A percentile compares a stretch with the other conserved stretches of the same genome.
Conservation (phyloP, 805 yeast genomes). For the Cyberlindnera subsufficiens region DNA sequence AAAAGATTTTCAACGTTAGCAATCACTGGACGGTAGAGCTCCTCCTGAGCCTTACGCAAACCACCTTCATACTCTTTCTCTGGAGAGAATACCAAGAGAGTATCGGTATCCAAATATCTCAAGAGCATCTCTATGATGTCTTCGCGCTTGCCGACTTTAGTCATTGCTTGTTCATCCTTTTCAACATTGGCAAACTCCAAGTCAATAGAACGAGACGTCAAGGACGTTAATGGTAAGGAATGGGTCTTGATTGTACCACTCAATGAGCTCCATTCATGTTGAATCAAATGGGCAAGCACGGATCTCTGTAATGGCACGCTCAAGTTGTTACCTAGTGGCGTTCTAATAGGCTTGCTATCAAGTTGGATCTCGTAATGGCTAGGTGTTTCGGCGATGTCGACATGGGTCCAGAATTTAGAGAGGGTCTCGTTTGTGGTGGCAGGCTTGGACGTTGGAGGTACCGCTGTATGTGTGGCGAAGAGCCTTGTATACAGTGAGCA, state of each 20-base stretch:
- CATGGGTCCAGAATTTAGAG: constrained; percentile 78
- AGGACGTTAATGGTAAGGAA: constrained; percentile 79
- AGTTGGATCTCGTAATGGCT: constrained; percentile 48
- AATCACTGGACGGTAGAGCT: constrained; percentile 70
- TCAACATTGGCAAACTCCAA: constrained; percentile 37
- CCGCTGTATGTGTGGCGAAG: constrained; percentile 3
- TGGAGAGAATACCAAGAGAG: constrained; percentile 83
- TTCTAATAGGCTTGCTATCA: constrained; percentile 71
- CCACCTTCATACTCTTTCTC: constrained; percentile 74
- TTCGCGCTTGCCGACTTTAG: constrained; percentile 55
- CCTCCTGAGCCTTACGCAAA: constrained; percentile 74
- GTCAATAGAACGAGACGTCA: constrained; percentile 85
- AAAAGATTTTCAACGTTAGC: constrained; percentile 57
- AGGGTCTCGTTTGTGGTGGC: constrained; percentile 43
- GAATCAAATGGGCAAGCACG: constrained; percentile 65
- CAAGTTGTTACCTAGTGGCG: constrained; percentile 75
- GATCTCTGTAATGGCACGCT: constrained; percentile 54
- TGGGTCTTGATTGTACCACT: constrained; percentile 66
- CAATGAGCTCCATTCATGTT: constrained; percentile 83
- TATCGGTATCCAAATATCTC: constrained; percentile 90
- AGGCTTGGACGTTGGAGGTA: constrained; percentile 31
- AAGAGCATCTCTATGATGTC: constrained; percentile 56
- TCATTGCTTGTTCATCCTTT: constrained; percentile 40
- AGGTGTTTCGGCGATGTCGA: constrained; percentile 31
- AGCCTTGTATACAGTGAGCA: background rate